These are phyloP conservation scores for Multifurca ochricompacta DNA, from an alignment of 768 basidiomycete species.

Conservation along the genomic window DNA sequence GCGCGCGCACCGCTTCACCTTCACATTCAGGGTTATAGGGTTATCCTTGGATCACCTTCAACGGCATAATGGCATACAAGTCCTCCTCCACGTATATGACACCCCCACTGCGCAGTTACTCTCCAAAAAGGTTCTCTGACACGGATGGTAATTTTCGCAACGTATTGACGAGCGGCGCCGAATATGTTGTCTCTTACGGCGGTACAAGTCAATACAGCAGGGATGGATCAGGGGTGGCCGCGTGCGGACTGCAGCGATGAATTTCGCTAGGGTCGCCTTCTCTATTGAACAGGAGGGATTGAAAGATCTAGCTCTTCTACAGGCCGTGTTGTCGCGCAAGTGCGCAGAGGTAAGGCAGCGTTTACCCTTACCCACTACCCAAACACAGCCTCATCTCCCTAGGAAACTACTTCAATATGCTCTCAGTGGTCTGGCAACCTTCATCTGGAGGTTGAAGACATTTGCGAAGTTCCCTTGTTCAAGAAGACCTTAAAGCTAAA, in stretches of 20 bases:
- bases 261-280: slow-evolving; percentile 49
- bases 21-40: no score
- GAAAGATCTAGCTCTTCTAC: slow-evolving; percentile 27
- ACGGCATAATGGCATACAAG: not conserved
- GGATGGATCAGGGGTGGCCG: slow-evolving; percentile 36
- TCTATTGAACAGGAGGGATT: slow-evolving; percentile 29
- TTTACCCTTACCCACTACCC: not conserved
- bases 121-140: not conserved
- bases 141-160: not conserved
- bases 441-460: slow-evolving; percentile 53
- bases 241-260: slow-evolving; percentile 64
- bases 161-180: slow-evolving; percentile 23
- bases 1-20: no score
- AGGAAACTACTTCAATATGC: slow-evolving; percentile 56
- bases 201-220: slow-evolving; percentile 49
- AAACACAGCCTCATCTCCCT: not conserved
- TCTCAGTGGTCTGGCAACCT: slow-evolving; percentile 42
- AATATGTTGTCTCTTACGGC: slow-evolving; percentile 35
- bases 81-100: slow-evolving; percentile 28
- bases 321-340: slow-evolving; percentile 29
- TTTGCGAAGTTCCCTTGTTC: slow-evolving; percentile 43
- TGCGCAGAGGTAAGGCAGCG: slow-evolving; percentile 31
- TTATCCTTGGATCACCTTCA: no score
- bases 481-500: slow-evolving; percentile 31
- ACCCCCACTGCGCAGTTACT: slow-evolving; percentile 17